Conservation (phyloP, 768 basidiomycete species). For the Cystofilobasidium bisporidii region DNA sequence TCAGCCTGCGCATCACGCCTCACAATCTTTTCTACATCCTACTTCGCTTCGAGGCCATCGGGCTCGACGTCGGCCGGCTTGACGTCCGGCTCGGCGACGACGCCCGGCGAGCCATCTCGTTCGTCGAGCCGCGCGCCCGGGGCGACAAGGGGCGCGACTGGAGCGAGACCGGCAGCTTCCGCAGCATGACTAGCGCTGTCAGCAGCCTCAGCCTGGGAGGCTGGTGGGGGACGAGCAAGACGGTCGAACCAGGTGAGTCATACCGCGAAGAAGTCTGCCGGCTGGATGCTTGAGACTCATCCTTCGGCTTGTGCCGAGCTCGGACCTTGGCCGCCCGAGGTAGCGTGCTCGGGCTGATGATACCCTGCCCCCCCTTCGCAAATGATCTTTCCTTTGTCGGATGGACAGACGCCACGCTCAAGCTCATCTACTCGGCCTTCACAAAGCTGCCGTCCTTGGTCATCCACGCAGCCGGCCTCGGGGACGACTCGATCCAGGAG, state of each 20-base stretch:
- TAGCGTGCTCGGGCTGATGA: no score
- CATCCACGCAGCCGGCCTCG: slow-evolving; percentile 40
- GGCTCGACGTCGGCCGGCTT: slow-evolving; percentile 65
- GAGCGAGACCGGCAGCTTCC: slow-evolving; percentile 49
- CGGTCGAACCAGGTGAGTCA: slow-evolving; percentile 22
- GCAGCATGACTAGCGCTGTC: slow-evolving; percentile 19
- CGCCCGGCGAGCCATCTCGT: slow-evolving; percentile 61
- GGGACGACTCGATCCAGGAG: slow-evolving; percentile 21
- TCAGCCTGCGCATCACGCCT: slow-evolving; percentile 60
- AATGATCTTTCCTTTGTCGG: slow-evolving; percentile 53
- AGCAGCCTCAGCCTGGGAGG: slow-evolving; percentile 24
- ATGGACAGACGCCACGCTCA: slow-evolving; percentile 66
- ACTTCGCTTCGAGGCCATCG: slow-evolving; percentile 72
- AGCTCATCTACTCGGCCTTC: slow-evolving; percentile 78
- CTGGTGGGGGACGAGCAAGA: slow-evolving; percentile 21
- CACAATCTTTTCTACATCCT: slow-evolving; percentile 82
- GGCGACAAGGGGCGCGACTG: slow-evolving; percentile 44
- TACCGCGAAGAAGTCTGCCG: not conserved
- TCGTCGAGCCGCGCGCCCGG: slow-evolving; percentile 48
- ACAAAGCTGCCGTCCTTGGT: slow-evolving; percentile 75
- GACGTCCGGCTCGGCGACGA: slow-evolving; percentile 66
- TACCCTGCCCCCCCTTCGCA: slow-evolving; percentile 35
- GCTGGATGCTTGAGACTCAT: no score
- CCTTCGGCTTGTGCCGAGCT: no score
- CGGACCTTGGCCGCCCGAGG: no score